Base-by-base conservation (phyloP, 306 rosid species). In the Begonia peltatifolia region DNA sequence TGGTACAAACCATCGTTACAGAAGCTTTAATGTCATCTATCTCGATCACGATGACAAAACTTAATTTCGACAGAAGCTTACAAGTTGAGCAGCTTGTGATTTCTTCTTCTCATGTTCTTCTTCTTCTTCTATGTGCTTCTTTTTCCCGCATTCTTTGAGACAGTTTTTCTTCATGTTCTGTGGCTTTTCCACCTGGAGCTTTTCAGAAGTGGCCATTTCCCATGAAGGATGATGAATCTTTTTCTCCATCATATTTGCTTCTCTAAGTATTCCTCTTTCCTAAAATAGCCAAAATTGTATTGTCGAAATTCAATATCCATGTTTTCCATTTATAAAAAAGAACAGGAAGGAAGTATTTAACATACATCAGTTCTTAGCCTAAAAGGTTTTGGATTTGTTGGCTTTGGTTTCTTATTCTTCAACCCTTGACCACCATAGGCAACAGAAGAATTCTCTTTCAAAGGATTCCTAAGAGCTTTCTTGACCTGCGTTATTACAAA, bases 361-460 rank as follows among this genome's bases (percentile, higher is more conserved):
- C 84, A 67, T 67, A 90, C 99, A 79, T 86, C 82, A 54, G 99
- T 90, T 90, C 94, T 76, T 64, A 90, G 73, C 81, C 84, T 83
- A 69, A 90, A 86, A 46, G 99, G 95, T 72, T 80, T 90, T 36
- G 99, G 99, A 66, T 86, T 73, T 56, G 99, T 86, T 14, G 88
- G 66, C 84, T 74, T 86, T 63, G 82, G 77, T 70, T 76, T 83
- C 73, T 65, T 76, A 60, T 79, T 59, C 73, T 90, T 86, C 16
- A 76, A 63, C 67, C 69, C 86, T 63, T 76, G 84, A 74, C 73
- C 49, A 57, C 47, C 57, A 59, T 55, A 16, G 52, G 74, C 49
- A 30, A 61, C 65, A 23, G 60, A 50, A 44, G 69, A 46, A 50
- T 66, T 75, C 76, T 78, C 84, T 57, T 71, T 73, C 61, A 68